Conservation (phyloP, 345 rosid genomes). For the Salix koriyanagi region DNA sequence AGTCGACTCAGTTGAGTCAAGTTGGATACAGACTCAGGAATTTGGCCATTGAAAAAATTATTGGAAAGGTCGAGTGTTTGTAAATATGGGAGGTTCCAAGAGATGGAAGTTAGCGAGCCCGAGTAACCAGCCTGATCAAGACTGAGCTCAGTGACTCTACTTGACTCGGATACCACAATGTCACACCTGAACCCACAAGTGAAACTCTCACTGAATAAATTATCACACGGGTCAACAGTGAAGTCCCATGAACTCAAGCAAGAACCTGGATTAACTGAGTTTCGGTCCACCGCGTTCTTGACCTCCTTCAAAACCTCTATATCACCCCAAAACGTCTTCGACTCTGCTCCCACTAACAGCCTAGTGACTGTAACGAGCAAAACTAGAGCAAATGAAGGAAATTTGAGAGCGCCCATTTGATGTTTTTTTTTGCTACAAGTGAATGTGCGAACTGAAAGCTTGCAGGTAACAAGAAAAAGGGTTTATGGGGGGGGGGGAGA, state of each 20-base stretch:
- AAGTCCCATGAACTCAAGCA: conserved; percentile 85
- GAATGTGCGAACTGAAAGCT: neutral
- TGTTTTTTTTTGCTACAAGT: neutral
- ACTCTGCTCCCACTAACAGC: conserved; percentile 20
- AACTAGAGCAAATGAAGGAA: conserved; percentile 25
- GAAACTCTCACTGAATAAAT: conserved; percentile 62
- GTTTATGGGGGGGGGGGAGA: neutral
- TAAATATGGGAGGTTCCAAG: conserved; percentile 59
- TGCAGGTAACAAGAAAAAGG: neutral
- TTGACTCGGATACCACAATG: conserved; percentile 29
- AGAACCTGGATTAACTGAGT: conserved; percentile 62
- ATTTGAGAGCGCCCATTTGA: conserved; percentile 23
- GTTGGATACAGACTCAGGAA: conserved; percentile 51
- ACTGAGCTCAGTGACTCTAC: conserved; percentile 67
- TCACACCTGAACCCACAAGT: conserved; percentile 93
- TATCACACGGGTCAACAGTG: conserved; percentile 75
- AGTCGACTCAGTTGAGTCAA: conserved; percentile 57
- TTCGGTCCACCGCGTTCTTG: conserved; percentile 41
- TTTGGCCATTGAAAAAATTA: conserved; percentile 56
- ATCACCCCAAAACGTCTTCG: conserved; percentile 61
- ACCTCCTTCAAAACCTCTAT: conserved; percentile 44
- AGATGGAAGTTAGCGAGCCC: conserved; percentile 43
- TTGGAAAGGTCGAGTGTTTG: conserved; percentile 60
- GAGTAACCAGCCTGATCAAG: conserved; percentile 84
- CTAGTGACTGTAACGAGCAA: conserved; percentile 10